phyloP scores from a whole-genome alignment of 2,329 filamentous ascomycete genomes.

The Pochonia chlamydosporia region DNA sequence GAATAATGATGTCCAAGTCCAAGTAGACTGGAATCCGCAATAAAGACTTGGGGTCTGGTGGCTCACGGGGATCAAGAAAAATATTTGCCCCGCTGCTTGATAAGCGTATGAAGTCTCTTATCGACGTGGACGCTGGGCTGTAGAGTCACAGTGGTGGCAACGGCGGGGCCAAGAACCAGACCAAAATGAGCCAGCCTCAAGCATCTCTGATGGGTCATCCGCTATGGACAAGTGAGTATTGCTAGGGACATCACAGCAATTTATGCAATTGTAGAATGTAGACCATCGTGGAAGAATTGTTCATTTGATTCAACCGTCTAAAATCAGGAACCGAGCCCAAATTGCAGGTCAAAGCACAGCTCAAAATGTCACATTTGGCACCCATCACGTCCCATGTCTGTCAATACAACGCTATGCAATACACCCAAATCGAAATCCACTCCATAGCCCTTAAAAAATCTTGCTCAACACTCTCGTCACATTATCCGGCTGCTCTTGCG shows the following conservation, averaged over 20 bases:
- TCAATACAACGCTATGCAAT: slow-evolving; percentile 1
- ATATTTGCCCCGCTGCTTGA: slow-evolving; percentile 32
- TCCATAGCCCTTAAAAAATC: slow-evolving; percentile 44
- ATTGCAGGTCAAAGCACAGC: not conserved
- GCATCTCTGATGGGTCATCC: no score
- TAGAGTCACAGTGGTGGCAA: not conserved
- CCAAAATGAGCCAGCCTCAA: no score
- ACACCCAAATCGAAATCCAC: not conserved
- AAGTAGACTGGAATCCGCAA: slow-evolving; percentile 7
- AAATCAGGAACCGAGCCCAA: not conserved
- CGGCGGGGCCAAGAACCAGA: not conserved
- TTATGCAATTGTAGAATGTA: not conserved
- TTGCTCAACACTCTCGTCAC: slow-evolving; percentile 58
- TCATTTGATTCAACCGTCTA: no score
- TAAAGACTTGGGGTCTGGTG: slow-evolving; percentile 13
- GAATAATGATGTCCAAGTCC: slow-evolving; percentile 11
- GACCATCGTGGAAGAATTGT: no score
- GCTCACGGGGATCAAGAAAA: slow-evolving; percentile 20
- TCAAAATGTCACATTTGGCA: not conserved
- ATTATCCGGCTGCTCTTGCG: slow-evolving; percentile 45
- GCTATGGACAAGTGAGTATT: not conserved
- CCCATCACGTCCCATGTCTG: not conserved
- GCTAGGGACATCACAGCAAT: no score
- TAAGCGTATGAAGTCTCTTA: slow-evolving; percentile 26
- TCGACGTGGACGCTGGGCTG: slow-evolving; percentile 11